Percentiles rank a stretch among this genome's conserved stretches.
Conservation (phyloP, 441 rosid species). For the Populus hybrid region DNA sequence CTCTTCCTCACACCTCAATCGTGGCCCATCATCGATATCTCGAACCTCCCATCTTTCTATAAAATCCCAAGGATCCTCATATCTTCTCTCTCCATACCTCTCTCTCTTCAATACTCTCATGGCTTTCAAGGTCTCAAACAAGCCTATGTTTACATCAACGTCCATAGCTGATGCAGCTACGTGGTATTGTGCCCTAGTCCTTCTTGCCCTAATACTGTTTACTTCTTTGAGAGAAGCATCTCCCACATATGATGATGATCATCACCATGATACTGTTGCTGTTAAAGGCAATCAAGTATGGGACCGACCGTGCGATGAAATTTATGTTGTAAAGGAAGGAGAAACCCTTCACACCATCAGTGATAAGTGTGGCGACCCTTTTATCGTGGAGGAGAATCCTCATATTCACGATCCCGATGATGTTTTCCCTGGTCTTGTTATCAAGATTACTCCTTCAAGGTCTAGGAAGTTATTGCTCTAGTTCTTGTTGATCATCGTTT, state of each 20-base stretch:
- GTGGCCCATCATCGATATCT: background rate
- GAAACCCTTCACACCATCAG: slow-evolving; percentile 60
- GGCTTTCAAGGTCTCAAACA: slow-evolving; percentile 17
- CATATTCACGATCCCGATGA: slow-evolving; percentile 67
- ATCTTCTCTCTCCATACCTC: background rate
- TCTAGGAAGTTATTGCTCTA: background rate
- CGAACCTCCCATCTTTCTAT: background rate
- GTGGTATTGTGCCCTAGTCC: slow-evolving; percentile 35
- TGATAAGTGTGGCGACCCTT: slow-evolving; percentile 58
- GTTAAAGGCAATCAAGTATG: slow-evolving; percentile 15
- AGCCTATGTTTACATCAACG: background rate
- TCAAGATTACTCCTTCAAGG: slow-evolving; percentile 41
- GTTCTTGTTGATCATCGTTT: background rate
- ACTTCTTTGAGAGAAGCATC: slow-evolving; percentile 17
- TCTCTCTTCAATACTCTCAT: background rate
- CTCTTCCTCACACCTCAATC: slow-evolving; percentile 21
- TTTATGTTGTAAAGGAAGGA: slow-evolving; percentile 54
- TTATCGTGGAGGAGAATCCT: slow-evolving; percentile 59
- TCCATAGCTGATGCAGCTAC: slow-evolving; percentile 38
- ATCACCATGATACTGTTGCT: background rate
- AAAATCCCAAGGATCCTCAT: background rate
- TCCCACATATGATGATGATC: background rate
- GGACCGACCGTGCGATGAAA: slow-evolving; percentile 44
- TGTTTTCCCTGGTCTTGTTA: slow-evolving; percentile 57
- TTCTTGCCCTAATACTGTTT: slow-evolving; percentile 33